Conservation (phyloP, 192 early-diverging fungal genomes). For the Linnemannia exigua region DNA sequence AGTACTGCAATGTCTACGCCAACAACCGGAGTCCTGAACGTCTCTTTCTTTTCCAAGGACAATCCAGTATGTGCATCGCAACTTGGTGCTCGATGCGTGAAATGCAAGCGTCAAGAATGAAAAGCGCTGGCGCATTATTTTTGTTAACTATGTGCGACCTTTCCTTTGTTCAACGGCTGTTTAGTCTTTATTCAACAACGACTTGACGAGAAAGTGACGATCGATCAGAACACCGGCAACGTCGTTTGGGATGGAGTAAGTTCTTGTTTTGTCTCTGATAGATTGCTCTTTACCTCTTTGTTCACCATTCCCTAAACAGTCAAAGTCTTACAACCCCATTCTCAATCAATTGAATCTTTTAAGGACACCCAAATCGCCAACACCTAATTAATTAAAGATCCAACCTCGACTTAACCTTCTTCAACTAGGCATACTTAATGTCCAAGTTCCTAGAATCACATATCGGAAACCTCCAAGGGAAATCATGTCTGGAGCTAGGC, state of each 20-base stretch:
- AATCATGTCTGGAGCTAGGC: conserved; percentile 49
- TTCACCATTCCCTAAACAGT: not conserved
- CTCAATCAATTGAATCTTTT: not conserved
- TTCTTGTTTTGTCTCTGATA: too few species aligned
- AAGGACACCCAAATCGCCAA: not conserved
- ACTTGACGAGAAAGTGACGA: conserved; percentile 45
- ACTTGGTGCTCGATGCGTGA: not conserved
- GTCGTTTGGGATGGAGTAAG: conserved; percentile 58
- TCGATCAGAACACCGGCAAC: conserved; percentile 57
- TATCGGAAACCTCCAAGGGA: conserved; percentile 32
- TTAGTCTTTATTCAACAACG: conserved; percentile 45
- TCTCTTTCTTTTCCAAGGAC: conserved; percentile 45
- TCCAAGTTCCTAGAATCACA: conserved; percentile 33
- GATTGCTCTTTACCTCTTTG: too few species aligned
- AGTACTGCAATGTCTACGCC: conserved; percentile 58
- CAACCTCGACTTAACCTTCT: not conserved
- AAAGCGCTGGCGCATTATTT: not conserved
- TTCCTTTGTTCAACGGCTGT: not conserved
- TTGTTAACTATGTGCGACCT: not conserved
- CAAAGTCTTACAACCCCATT: too few species aligned
- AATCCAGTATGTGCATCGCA: conserved; percentile 24
- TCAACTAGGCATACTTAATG: conserved; percentile 46
- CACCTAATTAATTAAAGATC: not conserved
- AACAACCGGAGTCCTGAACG: conserved; percentile 52
- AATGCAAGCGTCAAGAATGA: not conserved